These are phyloP conservation scores for Ceratobasidium sp. DNA, from an alignment of 1,284 basidiomycete species.

Conservation along the genomic window DNA sequence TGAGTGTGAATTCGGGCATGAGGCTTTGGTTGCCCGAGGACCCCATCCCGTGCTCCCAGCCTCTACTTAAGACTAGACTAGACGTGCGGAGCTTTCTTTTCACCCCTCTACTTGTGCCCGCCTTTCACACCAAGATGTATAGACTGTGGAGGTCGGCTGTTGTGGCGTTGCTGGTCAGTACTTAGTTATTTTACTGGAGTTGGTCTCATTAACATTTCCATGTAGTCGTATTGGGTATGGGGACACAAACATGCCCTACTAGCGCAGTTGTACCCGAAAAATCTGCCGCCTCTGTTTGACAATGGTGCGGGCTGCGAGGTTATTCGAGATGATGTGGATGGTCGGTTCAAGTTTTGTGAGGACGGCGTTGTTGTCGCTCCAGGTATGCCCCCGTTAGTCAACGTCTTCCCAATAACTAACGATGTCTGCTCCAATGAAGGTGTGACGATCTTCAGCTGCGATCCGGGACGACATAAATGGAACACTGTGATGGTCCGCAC, in stretches of 20 bases:
- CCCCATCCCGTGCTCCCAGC: too few relatives aligned
- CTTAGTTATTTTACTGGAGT: background rate
- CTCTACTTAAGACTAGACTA: too few relatives aligned
- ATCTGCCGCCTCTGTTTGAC: slow-evolving; percentile 13
- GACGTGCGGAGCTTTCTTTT: too few relatives aligned
- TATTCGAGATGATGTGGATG: slow-evolving; percentile 52
- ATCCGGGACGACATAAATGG: slow-evolving; percentile 65
- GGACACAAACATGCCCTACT: slow-evolving; percentile 19
- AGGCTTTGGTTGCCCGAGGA: too few relatives aligned
- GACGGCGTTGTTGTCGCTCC: slow-evolving; percentile 71
- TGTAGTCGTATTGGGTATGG: slow-evolving; percentile 31
- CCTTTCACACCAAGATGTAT: background rate
- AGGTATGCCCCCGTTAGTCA: slow-evolving; percentile 46
- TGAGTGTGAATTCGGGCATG: background rate
- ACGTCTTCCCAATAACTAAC: background rate
- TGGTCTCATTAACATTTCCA: background rate
- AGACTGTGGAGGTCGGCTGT: background rate
- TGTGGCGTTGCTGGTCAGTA: slow-evolving; percentile 1
- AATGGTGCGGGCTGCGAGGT: slow-evolving; percentile 54
- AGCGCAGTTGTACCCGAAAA: slow-evolving; percentile 23
- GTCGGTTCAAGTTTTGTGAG: slow-evolving; percentile 66
- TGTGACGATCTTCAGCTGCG: slow-evolving; percentile 60
- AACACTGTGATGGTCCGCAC: slow-evolving; percentile 67
- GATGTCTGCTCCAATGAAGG: background rate
- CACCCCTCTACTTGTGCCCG: too few relatives aligned